phyloP scores from a whole-genome alignment of 371 early-diverging fungal genomes.

The Circinella minor region DNA sequence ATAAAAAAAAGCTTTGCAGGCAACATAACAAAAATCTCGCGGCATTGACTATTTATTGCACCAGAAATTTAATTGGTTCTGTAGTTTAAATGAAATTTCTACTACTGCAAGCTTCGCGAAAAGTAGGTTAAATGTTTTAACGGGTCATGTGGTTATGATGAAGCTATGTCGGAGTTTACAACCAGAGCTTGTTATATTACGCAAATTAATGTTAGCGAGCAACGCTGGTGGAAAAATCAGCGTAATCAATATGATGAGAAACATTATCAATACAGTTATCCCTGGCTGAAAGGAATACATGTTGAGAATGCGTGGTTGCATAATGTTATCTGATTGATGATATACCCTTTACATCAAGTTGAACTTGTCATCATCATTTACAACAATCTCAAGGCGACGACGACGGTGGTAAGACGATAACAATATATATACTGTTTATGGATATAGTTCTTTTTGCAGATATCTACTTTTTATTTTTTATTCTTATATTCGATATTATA shows the following conservation, averaged over 20 bases:
- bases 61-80: too few relatives aligned
- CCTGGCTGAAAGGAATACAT: constrained; percentile 8
- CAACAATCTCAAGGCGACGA: too few relatives aligned
- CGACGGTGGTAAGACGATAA: too few relatives aligned
- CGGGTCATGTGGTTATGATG: background rate
- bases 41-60: too few relatives aligned
- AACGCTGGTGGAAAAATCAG: background rate
- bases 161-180: background rate
- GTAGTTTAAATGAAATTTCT: too few relatives aligned
- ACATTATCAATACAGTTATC: constrained; percentile 5
- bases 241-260: constrained; percentile 12
- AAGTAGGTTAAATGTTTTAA: background rate
- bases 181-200: background rate
- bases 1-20: too few relatives aligned
- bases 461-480: too few relatives aligned
- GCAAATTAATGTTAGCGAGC: background rate
- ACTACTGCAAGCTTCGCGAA: too few relatives aligned
- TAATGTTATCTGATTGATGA: constrained; percentile 10
- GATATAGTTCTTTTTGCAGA: too few relatives aligned
- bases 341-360: background rate
- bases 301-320: constrained; percentile 4
- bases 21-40: too few relatives aligned
- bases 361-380: background rate
- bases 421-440: too few relatives aligned
- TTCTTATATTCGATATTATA: too few relatives aligned